Conservation (phyloP, 176 grass and related monocot species). For the Dactylis glomerata region DNA sequence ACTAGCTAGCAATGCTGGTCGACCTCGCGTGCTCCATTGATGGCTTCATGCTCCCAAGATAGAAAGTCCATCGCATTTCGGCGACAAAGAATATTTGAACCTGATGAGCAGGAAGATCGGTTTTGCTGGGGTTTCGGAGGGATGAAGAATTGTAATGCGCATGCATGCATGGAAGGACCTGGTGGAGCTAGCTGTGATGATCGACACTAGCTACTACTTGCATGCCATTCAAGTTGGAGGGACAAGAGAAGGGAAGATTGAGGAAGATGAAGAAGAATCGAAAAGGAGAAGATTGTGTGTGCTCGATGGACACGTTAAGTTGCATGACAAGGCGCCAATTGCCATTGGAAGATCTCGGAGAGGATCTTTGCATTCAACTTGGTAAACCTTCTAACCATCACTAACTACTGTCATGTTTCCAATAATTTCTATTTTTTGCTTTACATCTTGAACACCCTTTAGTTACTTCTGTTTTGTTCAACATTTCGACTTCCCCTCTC, state of each 20-base stretch:
- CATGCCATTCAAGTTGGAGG: neutral
- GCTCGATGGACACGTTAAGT: conserved; percentile 27
- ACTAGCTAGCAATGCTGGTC: conserved; percentile 30
- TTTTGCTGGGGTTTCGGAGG: neutral
- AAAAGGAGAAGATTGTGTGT: conserved; percentile 2
- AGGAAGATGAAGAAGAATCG: neutral
- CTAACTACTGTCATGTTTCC: neutral
- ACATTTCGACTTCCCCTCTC: conserved; percentile 26
- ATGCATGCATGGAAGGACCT: conserved; percentile 19
- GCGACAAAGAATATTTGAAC: neutral
- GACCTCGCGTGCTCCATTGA: neutral
- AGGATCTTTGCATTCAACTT: conserved; percentile 41
- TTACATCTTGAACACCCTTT: neutral
- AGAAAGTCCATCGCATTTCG: conserved; percentile 4
- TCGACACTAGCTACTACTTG: neutral
- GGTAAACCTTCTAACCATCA: conserved; percentile 34
- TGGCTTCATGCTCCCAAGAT: neutral
- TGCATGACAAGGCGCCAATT: conserved; percentile 25
- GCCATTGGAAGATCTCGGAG: conserved; percentile 33
- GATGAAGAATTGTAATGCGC: neutral
- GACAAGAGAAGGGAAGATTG: neutral
- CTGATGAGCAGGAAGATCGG: neutral
- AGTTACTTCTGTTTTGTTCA: conserved; percentile 8
- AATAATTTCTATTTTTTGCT: conserved; percentile 14
- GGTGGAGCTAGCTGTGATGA: neutral